Evolutionary conservation across 495 filamentous ascomycete species (phyloP), one percentile per base, ranked within the genome.

Genomic region (Chlorociboria aeruginascens): DNA sequence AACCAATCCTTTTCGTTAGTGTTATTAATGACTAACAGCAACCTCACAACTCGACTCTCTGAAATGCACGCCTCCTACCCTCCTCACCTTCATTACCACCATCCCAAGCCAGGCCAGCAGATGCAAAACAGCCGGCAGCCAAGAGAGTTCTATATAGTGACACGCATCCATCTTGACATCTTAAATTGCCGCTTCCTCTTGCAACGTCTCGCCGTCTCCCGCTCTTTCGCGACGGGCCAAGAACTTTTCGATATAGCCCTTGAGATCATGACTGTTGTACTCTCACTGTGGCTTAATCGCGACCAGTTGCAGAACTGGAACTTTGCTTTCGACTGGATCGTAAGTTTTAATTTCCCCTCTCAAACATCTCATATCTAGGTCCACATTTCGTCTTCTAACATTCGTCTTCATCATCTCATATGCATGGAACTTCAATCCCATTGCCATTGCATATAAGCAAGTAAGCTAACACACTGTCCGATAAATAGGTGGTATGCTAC

Each of bases 261-360:
- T 43, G 50, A 59, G n/a, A 56, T 56, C 17, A 45, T 59, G 20
- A 53, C 56, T 30, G 33, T 52, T 6, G 32, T 46, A 10, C 38
- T 59, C 20, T 51, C 51, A 45, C 51, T 59, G 20, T 59, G 56
- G 56, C 48, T 49, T 1, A 52, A 52, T 14, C 29, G 53, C 32
- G 56, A 55, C 42, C 41, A 49, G 13, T 37, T 59, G 0, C 43
- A 48, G 35, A 11, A 16, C 29, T 59, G 38, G n/a, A 36, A 45
- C 3, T 20, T 17, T n/a, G 8, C n/a, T 8, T 59, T 59, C 28
- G 56, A 59, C 43, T 56, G 56, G 56, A 55, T 59, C 39, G 56
- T 58, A 36, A 13, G 48, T 46, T 10, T 35, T 13, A 30, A 7
- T 25, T 42, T 29, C 14, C 17, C 17, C 13, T 43, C 16, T 9